These are phyloP conservation scores for Xylariomycetidae sp. DNA, from an alignment of 2,329 filamentous ascomycete species.

Conservation along the genomic window DNA sequence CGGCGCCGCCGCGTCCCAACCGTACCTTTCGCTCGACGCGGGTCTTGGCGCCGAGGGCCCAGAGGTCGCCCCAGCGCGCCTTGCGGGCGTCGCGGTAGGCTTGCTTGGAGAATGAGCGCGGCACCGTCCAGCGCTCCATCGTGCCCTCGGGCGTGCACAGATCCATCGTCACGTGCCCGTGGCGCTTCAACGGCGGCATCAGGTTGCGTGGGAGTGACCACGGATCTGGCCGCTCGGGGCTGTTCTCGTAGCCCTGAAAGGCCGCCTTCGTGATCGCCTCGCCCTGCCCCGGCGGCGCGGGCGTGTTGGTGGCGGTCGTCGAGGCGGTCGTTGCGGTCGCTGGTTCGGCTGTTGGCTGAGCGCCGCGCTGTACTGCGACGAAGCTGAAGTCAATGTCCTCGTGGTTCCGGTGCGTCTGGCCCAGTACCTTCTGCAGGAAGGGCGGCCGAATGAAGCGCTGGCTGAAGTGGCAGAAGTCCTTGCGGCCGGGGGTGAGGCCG, in stretches of 20 bases:
- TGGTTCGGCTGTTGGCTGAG: no score
- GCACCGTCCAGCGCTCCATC: constrained; percentile 91
- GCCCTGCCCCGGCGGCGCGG: constrained; percentile 33
- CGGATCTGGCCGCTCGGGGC: constrained; percentile 41
- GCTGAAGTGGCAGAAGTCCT: constrained; percentile 85
- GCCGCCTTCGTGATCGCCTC: constrained; percentile 56
- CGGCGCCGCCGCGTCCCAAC: constrained; percentile 42
- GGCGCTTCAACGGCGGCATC: constrained; percentile 76
- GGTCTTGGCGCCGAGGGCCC: constrained; percentile 92
- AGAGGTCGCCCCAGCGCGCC: constrained; percentile 84
- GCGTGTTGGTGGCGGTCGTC: constrained; percentile 4
- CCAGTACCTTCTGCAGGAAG: constrained; percentile 73
- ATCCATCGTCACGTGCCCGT: constrained; percentile 83
- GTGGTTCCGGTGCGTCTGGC: constrained; percentile 66
- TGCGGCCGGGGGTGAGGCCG: constrained; percentile 66
- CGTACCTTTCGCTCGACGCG: constrained; percentile 56
- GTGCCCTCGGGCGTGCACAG: constrained; percentile 80
- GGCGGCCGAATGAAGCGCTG: constrained; percentile 82
- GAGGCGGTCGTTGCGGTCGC: no score
- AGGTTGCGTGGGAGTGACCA: constrained; percentile 73
- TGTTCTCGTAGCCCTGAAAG: constrained; percentile 64
- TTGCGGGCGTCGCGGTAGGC: constrained; percentile 93
- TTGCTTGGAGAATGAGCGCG: constrained; percentile 70
- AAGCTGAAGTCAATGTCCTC: constrained; percentile 92
- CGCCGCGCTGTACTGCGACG: constrained; percentile 74